Evolutionary conservation across 2,329 filamentous ascomycete genomes (phyloP), one percentile per base, ranked within the genome.

Genomic region (Trichophyton benhamiae): DNA sequence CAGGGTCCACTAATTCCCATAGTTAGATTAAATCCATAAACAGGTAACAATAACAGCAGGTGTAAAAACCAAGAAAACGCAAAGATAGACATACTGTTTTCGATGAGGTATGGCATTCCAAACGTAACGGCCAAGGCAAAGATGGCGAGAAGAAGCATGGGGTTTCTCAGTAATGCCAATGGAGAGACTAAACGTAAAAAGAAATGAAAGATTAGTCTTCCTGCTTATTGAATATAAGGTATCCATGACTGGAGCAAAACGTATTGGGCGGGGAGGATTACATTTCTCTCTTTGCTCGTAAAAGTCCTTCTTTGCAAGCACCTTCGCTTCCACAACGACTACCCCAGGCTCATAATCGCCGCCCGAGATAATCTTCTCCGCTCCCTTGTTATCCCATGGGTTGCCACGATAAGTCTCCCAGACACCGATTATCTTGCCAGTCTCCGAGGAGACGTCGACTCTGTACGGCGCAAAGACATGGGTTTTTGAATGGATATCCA

Each of bases 71-170:
- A 38, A 38, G 27, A 1, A 33, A 6, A 53, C 3, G 49, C 9
- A 22, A 22, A 48, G 3, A 53, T 33, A 15, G 3, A 82, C 89
- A 65, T 83, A 96, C 91, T 96, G 72, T 94, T 96, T 59, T 97
- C 91, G 78, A 97, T 85, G 61, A 99, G 75, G 75, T 96, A 94
- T 13, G 94, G 94, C 88, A 97, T 89, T 66, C 91, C 91, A 68
- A 97, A 82, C 65, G 96, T 91, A 66, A 96, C 79, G 3, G 78
- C 86, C 78, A 96, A 84, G 64, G 87, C 90, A 44, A 94, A 85
- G 38, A 95, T 76, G 3, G 87, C 91, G 79, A 99, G 87, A 63
- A 99, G 81, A 65, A 97, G 96, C 91, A 97, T 97, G 2, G 94
- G 94, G 72, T 89, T 96, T 79, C 94, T 94, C 68, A 96, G 79